These are phyloP conservation scores for Wickerhamiella musiphila DNA, from an alignment of 805 yeast species.

Conservation along the genomic window DNA sequence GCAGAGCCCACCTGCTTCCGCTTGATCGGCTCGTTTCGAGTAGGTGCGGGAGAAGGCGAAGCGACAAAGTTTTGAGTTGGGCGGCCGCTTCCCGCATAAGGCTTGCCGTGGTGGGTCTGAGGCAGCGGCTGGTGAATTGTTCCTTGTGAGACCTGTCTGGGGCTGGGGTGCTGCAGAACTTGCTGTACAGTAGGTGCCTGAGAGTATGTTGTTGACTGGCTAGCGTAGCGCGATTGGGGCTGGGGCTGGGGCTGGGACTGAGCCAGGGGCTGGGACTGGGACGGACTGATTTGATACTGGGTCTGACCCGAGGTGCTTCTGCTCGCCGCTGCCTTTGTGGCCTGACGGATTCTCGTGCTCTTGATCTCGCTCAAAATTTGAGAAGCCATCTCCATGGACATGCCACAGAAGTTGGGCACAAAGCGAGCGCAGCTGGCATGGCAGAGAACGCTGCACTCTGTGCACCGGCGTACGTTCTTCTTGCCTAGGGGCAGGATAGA, in stretches of 20 bases:
- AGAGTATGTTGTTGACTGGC: background rate
- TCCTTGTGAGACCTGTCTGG: background rate
- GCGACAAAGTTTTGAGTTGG: slow-evolving; percentile 1
- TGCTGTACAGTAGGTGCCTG: background rate
- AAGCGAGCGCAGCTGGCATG: slow-evolving; percentile 83
- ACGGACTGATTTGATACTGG: background rate
- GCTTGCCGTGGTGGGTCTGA: background rate
- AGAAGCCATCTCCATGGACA: slow-evolving; percentile 94
- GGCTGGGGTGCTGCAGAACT: background rate
- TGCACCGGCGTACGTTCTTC: slow-evolving; percentile 80
- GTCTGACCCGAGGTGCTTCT: background rate
- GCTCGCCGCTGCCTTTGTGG: slow-evolving; percentile 15
- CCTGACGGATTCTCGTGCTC: slow-evolving; percentile 26
- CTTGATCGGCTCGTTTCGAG: slow-evolving; percentile 1
- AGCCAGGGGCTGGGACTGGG: slow-evolving; percentile 1
- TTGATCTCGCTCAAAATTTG: slow-evolving; percentile 72
- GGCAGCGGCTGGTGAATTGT: background rate
- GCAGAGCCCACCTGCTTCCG: slow-evolving; percentile 3
- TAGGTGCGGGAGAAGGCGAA: background rate
- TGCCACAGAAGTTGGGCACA: slow-evolving; percentile 97
- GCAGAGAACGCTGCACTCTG: slow-evolving; percentile 81
- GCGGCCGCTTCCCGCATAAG: slow-evolving; percentile 2
- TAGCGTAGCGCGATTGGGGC: background rate
- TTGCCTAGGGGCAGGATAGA: slow-evolving; percentile 89
- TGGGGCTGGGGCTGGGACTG: slow-evolving; percentile 1